Percentiles rank a stretch among this genome's conserved stretches.
These are phyloP conservation scores for Dichotomopilus funicola DNA, from an alignment of 2,329 filamentous ascomycete species.

Conservation along the genomic window DNA sequence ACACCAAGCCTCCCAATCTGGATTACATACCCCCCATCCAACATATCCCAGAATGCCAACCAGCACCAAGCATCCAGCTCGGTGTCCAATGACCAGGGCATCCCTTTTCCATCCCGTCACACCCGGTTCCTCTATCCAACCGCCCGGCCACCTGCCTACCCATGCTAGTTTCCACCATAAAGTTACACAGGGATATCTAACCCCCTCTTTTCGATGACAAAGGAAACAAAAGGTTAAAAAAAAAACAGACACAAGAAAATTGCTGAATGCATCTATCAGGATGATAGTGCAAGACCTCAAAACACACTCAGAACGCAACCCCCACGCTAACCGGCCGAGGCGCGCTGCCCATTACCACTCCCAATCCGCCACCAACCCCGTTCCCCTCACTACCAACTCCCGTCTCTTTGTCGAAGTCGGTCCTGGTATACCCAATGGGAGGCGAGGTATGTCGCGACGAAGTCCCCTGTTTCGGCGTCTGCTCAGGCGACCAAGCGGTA, in stretches of 20 bases:
- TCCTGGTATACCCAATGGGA: constrained; percentile 7
- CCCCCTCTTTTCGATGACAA: neutral
- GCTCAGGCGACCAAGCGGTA: constrained; percentile 39
- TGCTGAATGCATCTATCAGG: too few relatives aligned
- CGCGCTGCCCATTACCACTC: constrained; percentile 13
- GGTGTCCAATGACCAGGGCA: neutral
- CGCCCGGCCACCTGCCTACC: neutral
- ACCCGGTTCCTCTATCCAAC: neutral
- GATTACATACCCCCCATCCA: neutral
- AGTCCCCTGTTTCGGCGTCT: constrained; percentile 35
- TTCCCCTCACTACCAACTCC: neutral
- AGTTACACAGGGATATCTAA: neutral
- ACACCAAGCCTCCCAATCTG: neutral
- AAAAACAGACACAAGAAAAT: neutral
- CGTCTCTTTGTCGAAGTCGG: constrained; percentile 13
- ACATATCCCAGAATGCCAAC: neutral
- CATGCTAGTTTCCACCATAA: neutral
- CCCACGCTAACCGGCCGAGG: constrained; percentile 39
- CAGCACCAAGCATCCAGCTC: constrained; percentile 12
- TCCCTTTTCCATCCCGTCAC: neutral
- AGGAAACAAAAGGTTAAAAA: neutral
- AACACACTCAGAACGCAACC: constrained; percentile 34
- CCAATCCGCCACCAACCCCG: neutral
- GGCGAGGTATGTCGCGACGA: constrained; percentile 30
- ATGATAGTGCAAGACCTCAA: too few relatives aligned